Base-by-base conservation (phyloP, 768 basidiomycete species). In the Pholiota molesta region DNA sequence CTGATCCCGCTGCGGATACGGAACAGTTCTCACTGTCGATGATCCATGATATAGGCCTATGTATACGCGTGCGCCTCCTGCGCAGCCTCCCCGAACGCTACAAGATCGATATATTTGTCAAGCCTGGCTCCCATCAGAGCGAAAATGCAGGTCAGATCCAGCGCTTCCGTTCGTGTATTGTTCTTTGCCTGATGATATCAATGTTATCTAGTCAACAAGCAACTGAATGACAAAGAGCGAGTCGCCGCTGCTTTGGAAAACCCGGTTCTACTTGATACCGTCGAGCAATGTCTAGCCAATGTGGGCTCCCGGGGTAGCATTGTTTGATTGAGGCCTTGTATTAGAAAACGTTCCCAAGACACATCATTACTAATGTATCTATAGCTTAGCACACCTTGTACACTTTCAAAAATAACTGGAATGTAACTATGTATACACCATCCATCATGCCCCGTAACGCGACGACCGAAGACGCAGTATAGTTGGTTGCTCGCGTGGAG, bases 171-270 rank as follows among this genome's bases (percentile, higher is more conserved):
- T 42, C 39, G 52, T 52, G 33, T n/a, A 8, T 4, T 49, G 16
- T 31, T 42, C 55, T 26, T 26, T 35, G 45, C 14, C 14, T 17
- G 33, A 29, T 64, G 26, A 57, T 47, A 28, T 51, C 60, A 51
- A 3, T 10, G 40, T 21, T n/a, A 39, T 33, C 44, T n/a, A 97
- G 97, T 99, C 11, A 99, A 99, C 77, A 98, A 98, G 73, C 97
- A 99, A 70, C 81, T 99, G 35, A 99, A 99, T 69, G 97, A 99
- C 78, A 99, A 99, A 75, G 97, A 99, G 76, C 84, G 97, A 42
- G 97, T 99, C 1, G 95, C 95, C 26, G 97, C 97, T 11, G 97
- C 97, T 1, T 81, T 99, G 52, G 97, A 99, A 75, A 99, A 99
- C 75, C 83, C 87, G 2, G 84, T 90, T 29, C 82, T 99, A 5